Evolutionary conservation across 2,329 filamentous ascomycete genomes (phyloP).

Genomic region (Botrytis cinerea): DNA sequence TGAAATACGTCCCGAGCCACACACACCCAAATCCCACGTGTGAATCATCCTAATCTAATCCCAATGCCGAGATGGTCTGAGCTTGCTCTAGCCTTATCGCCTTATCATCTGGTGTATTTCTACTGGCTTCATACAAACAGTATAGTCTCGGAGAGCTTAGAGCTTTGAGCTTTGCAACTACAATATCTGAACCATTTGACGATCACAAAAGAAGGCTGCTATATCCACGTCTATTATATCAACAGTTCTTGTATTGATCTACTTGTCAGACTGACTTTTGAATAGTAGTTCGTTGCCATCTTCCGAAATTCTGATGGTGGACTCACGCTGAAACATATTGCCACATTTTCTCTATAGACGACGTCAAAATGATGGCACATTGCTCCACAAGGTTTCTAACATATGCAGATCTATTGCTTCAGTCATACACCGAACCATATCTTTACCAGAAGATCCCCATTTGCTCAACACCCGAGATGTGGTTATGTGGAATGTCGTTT

Average conservation of each 20-base stretch:
- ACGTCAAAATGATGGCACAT: neutral
- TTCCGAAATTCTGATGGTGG: neutral
- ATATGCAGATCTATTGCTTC: neutral
- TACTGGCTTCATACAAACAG: no score
- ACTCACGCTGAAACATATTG: neutral
- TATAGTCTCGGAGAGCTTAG: no score
- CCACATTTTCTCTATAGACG: neutral
- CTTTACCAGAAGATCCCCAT: conserved; percentile 52
- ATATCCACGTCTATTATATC: neutral
- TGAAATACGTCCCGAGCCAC: neutral
- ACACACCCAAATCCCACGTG: neutral
- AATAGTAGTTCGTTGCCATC: no score
- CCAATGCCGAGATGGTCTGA: neutral
- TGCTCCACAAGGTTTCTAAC: neutral
- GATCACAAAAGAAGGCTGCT: neutral
- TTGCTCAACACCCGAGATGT: conserved; percentile 65
- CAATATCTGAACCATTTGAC: neutral
- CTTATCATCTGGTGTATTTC: no score
- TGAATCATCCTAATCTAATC: neutral
- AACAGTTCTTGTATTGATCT: neutral
- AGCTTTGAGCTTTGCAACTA: no score
- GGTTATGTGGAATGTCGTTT: conserved; percentile 57
- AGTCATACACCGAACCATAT: neutral
- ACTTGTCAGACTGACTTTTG: neutral
- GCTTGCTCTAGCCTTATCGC: conserved; percentile 1